phyloP scores from a whole-genome alignment of 2,329 filamentous ascomycete genomes.

The Cladosporium sphaerospermum region DNA sequence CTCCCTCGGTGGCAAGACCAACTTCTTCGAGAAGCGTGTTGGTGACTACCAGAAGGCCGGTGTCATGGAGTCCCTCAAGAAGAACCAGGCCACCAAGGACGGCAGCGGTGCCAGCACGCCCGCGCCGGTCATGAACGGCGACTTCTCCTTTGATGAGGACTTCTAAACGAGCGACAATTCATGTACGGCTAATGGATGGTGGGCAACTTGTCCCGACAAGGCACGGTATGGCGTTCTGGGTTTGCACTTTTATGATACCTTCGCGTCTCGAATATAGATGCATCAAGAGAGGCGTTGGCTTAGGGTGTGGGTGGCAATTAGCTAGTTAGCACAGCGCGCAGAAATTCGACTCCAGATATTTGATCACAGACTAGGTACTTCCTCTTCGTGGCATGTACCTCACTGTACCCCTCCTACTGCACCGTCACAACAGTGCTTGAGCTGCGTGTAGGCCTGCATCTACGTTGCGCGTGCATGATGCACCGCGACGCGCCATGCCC shows the following conservation, averaged over 20 bases:
- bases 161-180: conserved; percentile 58
- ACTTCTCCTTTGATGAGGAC: conserved; percentile 93
- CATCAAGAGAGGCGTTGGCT: conserved; percentile 10
- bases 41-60: conserved; percentile 99
- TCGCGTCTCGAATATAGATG: conserved; percentile 11
- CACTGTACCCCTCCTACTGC: too few species aligned
- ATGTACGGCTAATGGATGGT: conserved; percentile 10
- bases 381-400: too few species aligned
- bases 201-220: neutral
- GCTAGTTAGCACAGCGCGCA: conserved; percentile 5
- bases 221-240: conserved; percentile 6
- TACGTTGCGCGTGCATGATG: neutral
- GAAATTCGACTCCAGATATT: conserved; percentile 9
- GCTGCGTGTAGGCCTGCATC: neutral
- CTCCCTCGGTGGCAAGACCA: conserved; percentile 96
- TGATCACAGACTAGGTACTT: neutral
- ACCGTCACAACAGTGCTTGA: too few species aligned
- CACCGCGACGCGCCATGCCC: neutral
- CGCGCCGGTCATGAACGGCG: conserved; percentile 53
- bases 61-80: conserved; percentile 87
- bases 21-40: conserved; percentile 99
- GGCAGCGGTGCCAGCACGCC: conserved; percentile 29
- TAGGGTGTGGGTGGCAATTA: neutral
- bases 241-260: conserved; percentile 11
- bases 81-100: conserved; percentile 34